A percentile compares a stretch with the other conserved stretches of the same genome.
These are phyloP conservation scores for Lentinula sp. DNA, from an alignment of 768 basidiomycete genomes.

Conservation along the genomic window DNA sequence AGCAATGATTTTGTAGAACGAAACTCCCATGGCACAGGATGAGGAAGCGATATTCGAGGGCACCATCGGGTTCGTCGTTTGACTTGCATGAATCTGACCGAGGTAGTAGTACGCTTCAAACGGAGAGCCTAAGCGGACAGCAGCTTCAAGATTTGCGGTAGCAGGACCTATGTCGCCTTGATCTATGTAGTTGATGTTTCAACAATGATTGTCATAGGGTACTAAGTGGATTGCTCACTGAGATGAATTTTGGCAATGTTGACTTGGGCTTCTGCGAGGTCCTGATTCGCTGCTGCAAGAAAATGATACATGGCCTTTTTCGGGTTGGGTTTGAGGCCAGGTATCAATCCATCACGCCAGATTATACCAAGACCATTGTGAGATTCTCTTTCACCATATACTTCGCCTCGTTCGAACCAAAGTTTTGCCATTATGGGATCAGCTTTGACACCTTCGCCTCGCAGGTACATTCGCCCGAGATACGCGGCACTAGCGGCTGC, in stretches of 20 bases:
- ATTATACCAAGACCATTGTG: constrained; percentile 91
- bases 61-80: constrained; percentile 37
- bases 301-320: constrained; percentile 66
- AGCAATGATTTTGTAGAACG: constrained; percentile 88
- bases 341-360: constrained; percentile 80
- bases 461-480: constrained; percentile 87
- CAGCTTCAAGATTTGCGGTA: constrained; percentile 73
- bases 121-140: constrained; percentile 81
- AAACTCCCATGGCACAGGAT: constrained; percentile 84
- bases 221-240: constrained; percentile 26
- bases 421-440: constrained; percentile 75
- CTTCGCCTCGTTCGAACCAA: constrained; percentile 90
- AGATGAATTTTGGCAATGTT: constrained; percentile 82
- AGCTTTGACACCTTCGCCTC: constrained; percentile 85
- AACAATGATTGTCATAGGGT: background rate
- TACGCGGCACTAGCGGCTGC: constrained; percentile 83
- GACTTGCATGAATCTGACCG: constrained; percentile 69
- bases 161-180: constrained; percentile 65
- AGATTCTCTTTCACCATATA: constrained; percentile 80
- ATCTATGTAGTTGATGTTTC: constrained; percentile 35
- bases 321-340: constrained; percentile 56
- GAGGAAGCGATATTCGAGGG: constrained; percentile 51
- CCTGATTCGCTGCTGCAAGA: constrained; percentile 73
- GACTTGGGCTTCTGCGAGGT: constrained; percentile 89
- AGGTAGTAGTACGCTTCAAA: constrained; percentile 96